Base-by-base conservation (phyloP, 2,329 filamentous ascomycete species). In the Neurospora sp. region DNA sequence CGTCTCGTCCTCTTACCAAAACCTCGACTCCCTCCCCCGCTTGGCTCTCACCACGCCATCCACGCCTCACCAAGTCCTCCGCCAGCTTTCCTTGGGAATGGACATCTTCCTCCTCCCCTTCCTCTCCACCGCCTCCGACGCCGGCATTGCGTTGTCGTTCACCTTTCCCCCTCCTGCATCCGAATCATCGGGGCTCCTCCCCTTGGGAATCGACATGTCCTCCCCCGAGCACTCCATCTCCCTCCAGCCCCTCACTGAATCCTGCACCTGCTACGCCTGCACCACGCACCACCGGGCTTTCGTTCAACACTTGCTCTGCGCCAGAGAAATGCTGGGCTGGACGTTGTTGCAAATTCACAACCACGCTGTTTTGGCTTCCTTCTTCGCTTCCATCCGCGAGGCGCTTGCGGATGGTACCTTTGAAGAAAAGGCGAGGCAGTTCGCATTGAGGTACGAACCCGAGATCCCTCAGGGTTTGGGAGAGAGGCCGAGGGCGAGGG, bases 241-340 rank as follows among this genome's bases (percentile, higher is more conserved):
- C 46, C 78, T 92, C 0, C 79, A 80, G 0, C 90, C 95, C 0
- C 82, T 97, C 2, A 77, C 80, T 1, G 75, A 84, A 6, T 84
- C 80, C 17, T 99, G 96, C 79, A 75, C 81, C 68, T 99, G 96
- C 84, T 95, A 97, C 79, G 84, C 93, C 28, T 99, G 96, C 83
- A 87, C 84, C 1, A 87, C 86, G 19, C 95, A 98, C 79, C 93
- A 97, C 80, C 85, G 90, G 67, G 95, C 96, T 0, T 99, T 92
- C 79, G 77, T 99, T 42, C 91, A 93, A 73, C 96, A 99, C 79
- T 85, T 98, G 0, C 87, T 99, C 6, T 85, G 88, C 66, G 93
- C 96, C 0, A 96, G 94, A 77, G 96, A 99, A 80, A 98, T 99
- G 96, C 88, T 97, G 4, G 95, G 91, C 33, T 99, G 96, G 96